These are phyloP conservation scores for Vitellaria paradoxa DNA, from an alignment of 179 eudicot species.

Conservation along the genomic window DNA sequence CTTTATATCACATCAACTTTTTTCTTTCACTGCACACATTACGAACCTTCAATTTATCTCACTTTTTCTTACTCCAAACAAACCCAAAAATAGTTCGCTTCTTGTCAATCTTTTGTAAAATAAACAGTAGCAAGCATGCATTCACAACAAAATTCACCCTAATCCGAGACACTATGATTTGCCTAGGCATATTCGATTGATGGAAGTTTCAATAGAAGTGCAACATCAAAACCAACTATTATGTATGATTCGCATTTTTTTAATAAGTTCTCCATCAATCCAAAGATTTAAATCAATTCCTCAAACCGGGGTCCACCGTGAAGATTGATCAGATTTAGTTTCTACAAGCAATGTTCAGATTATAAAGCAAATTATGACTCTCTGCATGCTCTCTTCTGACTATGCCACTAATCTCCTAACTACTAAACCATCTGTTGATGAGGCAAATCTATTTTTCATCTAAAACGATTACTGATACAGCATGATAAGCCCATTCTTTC, in stretches of 20 bases:
- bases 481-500: too few species aligned
- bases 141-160: background rate
- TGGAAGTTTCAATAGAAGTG: background rate
- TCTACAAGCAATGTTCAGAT: background rate
- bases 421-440: too few species aligned
- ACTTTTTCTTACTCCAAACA: too few species aligned
- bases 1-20: too few species aligned
- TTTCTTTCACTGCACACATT: too few species aligned
- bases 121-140: background rate
- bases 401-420: background rate
- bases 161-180: background rate
- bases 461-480: too few species aligned
- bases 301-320: background rate
- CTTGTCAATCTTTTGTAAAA: background rate
- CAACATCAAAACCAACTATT: background rate
- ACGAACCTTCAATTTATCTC: too few species aligned
- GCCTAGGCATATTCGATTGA: background rate
- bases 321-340: background rate
- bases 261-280: background rate
- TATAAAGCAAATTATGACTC: background rate
- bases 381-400: background rate
- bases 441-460: too few species aligned
- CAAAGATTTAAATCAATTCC: background rate
- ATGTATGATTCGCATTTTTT: background rate
- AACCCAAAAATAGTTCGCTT: background rate